Evolutionary conservation across 768 basidiomycete genomes (phyloP).

Genomic region (Daedaleopsis sinensis): DNA sequence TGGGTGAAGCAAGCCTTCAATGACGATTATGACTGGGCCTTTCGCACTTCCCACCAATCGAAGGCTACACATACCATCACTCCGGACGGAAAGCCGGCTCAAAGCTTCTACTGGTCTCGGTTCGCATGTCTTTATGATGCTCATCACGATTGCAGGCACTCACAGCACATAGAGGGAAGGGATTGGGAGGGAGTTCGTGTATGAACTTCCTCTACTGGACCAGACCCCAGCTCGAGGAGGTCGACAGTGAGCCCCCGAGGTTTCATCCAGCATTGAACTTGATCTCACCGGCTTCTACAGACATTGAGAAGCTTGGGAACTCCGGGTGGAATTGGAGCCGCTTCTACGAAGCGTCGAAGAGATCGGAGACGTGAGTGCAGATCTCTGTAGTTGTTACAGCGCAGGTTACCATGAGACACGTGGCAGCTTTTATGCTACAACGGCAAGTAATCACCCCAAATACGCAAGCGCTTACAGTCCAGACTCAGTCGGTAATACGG

Average conservation of each 20-base stretch:
- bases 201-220: slow-evolving; percentile 45
- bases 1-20: slow-evolving; percentile 14
- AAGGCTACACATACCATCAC: background rate
- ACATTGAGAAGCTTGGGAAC: slow-evolving; percentile 53
- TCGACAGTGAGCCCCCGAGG: slow-evolving; percentile 34
- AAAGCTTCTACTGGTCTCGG: background rate
- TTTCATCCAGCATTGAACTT: background rate
- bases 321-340: slow-evolving; percentile 55
- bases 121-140: background rate
- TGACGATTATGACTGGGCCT: slow-evolving; percentile 23
- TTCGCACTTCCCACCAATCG: slow-evolving; percentile 10
- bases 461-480: no score
- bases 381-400: no score
- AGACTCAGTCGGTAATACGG: no score
- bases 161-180: slow-evolving; percentile 18
- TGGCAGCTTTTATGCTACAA: no score
- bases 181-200: slow-evolving; percentile 44
- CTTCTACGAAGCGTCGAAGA: slow-evolving; percentile 37
- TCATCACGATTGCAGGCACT: no score
- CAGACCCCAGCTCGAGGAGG: slow-evolving; percentile 32
- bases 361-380: slow-evolving; percentile 25
- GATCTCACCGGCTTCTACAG: background rate
- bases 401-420: no score
- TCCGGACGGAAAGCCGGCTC: background rate
- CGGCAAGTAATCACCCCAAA: no score